Conservation (phyloP, 768 basidiomycete genomes). For the Boletus reticulatus region DNA sequence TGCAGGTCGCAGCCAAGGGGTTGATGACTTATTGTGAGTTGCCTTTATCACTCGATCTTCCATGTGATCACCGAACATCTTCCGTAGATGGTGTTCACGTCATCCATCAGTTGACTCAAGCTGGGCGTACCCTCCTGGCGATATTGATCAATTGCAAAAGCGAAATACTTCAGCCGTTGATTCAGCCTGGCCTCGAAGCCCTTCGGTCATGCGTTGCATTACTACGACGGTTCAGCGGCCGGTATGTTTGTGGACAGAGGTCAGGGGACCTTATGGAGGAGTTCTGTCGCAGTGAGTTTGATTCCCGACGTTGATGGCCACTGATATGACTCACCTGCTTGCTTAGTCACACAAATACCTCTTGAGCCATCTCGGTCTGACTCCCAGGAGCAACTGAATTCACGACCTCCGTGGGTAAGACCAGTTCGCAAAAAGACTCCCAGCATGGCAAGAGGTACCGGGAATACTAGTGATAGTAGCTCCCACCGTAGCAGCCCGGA, state of each 20-base stretch:
- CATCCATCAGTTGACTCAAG: conserved; percentile 93
- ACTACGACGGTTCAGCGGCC: conserved; percentile 83
- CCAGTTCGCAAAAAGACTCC: conserved; percentile 80
- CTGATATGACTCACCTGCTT: conserved; percentile 10
- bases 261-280: conserved; percentile 94
- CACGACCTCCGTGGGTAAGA: conserved; percentile 83
- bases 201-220: conserved; percentile 85
- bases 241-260: conserved; percentile 88
- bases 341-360: conserved; percentile 78
- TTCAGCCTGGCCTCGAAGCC: conserved; percentile 80
- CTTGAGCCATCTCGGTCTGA: conserved; percentile 66
- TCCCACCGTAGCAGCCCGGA: conserved; percentile 59
- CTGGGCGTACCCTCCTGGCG: conserved; percentile 86
- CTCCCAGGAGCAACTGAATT: conserved; percentile 42
- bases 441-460: conserved; percentile 43
- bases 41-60: conserved; percentile 4
- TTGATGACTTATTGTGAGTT: conserved; percentile 92
- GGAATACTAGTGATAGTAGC: conserved; percentile 35
- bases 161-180: conserved; percentile 71
- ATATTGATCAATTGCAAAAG: conserved; percentile 85
- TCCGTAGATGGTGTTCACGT: conserved; percentile 85
- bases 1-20: conserved; percentile 83
- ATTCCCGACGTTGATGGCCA: neutral
- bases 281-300: conserved; percentile 77
- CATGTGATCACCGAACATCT: conserved; percentile 11